Conservation (phyloP, 305 asterid genomes). For the Fraxinus sp. region DNA sequence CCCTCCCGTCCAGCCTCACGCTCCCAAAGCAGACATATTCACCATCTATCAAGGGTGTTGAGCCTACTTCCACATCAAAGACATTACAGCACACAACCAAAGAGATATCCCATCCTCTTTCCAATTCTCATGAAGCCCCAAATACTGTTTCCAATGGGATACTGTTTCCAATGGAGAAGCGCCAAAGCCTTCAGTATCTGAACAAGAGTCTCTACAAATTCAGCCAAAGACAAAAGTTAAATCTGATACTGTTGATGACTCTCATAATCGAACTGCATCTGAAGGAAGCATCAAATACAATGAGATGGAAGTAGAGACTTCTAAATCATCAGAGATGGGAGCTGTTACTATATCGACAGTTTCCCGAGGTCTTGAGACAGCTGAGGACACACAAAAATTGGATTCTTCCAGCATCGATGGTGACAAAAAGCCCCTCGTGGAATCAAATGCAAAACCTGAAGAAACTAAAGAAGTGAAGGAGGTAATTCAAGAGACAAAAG, state of each 20-base stretch:
- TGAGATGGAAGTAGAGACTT: slow-evolving; percentile 13
- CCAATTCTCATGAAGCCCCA: slow-evolving; percentile 20
- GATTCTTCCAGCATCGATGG: slow-evolving; percentile 19
- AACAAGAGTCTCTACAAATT: slow-evolving; percentile 23
- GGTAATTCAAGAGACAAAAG: slow-evolving; percentile 28
- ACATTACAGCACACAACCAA: slow-evolving; percentile 19
- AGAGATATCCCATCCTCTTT: slow-evolving; percentile 15
- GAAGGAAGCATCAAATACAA: slow-evolving; percentile 15
- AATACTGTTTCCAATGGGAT: slow-evolving; percentile 21
- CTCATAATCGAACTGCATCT: slow-evolving; percentile 15
- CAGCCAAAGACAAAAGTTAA: slow-evolving; percentile 24
- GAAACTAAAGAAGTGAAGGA: slow-evolving; percentile 46
- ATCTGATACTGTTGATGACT: slow-evolving; percentile 14
- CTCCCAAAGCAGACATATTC: slow-evolving; percentile 40
- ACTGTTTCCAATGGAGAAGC: slow-evolving; percentile 23
- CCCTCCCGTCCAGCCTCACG: slow-evolving; percentile 31
- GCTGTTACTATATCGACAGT: neutral
- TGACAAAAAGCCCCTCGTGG: slow-evolving; percentile 11
- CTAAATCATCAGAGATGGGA: slow-evolving; percentile 2
- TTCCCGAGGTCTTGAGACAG: slow-evolving; percentile 12
- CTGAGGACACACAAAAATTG: slow-evolving; percentile 17
- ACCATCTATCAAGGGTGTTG: slow-evolving; percentile 29
- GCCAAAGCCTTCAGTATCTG: slow-evolving; percentile 28
- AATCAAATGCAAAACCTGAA: slow-evolving; percentile 31
- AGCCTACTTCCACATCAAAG: slow-evolving; percentile 34